Evolutionary conservation across 2,329 filamentous ascomycete genomes (phyloP).

Genomic region (Westerdykella aurantiaca): DNA sequence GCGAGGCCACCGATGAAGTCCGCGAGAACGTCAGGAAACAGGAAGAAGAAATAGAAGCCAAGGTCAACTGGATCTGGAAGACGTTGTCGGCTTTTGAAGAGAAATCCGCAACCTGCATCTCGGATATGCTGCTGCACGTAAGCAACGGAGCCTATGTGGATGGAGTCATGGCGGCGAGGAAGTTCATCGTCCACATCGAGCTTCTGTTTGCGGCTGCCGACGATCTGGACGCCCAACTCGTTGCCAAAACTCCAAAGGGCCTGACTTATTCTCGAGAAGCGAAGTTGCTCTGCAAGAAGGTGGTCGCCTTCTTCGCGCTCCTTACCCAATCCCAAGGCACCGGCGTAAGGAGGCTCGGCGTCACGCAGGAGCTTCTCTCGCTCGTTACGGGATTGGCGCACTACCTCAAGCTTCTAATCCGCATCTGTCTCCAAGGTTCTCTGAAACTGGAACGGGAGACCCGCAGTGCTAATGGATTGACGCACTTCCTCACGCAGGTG

Average conservation of each 20-base stretch:
- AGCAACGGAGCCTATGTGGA: constrained; percentile 97
- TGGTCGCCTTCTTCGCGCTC: constrained; percentile 94
- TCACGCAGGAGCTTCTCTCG: constrained; percentile 96
- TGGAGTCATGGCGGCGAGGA: constrained; percentile 88
- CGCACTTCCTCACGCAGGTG: constrained; percentile 77
- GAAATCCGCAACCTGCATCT: constrained; percentile 95
- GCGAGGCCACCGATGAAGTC: constrained; percentile 58
- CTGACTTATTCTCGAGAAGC: constrained; percentile 90
- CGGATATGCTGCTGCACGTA: constrained; percentile 96
- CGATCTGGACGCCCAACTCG: constrained; percentile 69
- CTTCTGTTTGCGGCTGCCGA: constrained; percentile 87
- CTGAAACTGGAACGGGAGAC: constrained; percentile 86
- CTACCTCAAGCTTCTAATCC: constrained; percentile 93
- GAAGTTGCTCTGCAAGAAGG: constrained; percentile 99
- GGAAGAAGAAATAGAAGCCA: constrained; percentile 94
- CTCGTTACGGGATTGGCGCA: constrained; percentile 93
- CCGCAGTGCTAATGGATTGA: constrained; percentile 65
- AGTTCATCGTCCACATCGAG: constrained; percentile 94
- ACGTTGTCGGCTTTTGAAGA: constrained; percentile 96
- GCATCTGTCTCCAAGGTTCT: constrained; percentile 91
- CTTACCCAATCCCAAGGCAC: constrained; percentile 92
- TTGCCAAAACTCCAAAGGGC: constrained; percentile 65
- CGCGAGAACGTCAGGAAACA: constrained; percentile 72
- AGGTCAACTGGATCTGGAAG: constrained; percentile 97
- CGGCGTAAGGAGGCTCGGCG: constrained; percentile 82